Evolutionary conservation across 139 green algal genomes (phyloP), one percentile per base, ranked within the genome.

Genomic region (Tetratostichococcus sp.): DNA sequence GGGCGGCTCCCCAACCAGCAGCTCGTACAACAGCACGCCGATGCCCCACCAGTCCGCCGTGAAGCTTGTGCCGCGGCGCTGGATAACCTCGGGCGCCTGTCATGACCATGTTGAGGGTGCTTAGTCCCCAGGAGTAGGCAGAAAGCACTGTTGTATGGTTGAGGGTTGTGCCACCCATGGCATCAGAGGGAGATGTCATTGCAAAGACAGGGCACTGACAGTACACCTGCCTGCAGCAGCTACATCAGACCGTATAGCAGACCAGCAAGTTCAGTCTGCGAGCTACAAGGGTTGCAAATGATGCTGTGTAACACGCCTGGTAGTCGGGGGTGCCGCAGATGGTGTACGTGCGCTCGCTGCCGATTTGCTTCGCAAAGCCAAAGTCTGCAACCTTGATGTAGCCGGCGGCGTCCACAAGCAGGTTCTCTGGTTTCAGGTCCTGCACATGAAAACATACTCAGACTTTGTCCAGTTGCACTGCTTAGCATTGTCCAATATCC

Each of bases 271-370:
- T n/a, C n/a, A n/a, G n/a, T n/a, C n/a, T n/a, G n/a, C n/a, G n/a
- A n/a, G n/a, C n/a, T n/a, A n/a, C n/a, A n/a, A n/a, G n/a, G n/a
- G n/a, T n/a, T n/a, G 39, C 11, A 50, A 50, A 21, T 50, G 39
- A 6, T 50, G 39, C 11, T 25, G 50, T 23, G 17, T n/a, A 62
- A 8, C 50, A 2, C 19, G 77, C 87, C 78, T 93, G 88, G 85
- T 96, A 96, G 78, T 96, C 91, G 30, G 87, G 89, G 5, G 91
- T 96, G 35, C 91, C 91, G 70, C 91, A 96, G 75, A 94, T 91
- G 32, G 91, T 96, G 82, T 88, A 96, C 17, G 89, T 92, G 66
- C 85, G 85, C 25, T 89, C 86, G 23, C 74, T 73, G 30, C 81
- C 85, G 32, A 96, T 84, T 34, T 88, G 80, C 83, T 93, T 94